A percentile compares a stretch with the other conserved stretches of the same genome.
phyloP scores from a whole-genome alignment of 2,329 filamentous ascomycete genomes.

The Phyllosticta capitalensis region DNA sequence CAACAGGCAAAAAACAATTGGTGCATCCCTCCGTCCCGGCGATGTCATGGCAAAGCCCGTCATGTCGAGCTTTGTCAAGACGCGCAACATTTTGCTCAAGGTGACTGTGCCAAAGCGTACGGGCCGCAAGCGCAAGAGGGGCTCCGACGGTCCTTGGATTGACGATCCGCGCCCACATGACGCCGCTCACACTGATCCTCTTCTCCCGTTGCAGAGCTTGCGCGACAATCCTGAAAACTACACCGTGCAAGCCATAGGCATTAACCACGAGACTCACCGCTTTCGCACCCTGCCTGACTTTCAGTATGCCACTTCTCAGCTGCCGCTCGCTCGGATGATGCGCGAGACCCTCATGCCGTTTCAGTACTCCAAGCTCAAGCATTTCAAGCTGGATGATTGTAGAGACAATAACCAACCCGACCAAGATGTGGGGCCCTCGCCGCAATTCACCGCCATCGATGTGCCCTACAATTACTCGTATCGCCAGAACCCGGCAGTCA shows the following conservation, averaged over 20 bases:
- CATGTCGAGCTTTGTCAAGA: conserved; percentile 62
- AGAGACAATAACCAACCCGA: conserved; percentile 45
- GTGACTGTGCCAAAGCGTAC: conserved; percentile 80
- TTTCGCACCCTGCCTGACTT: conserved; percentile 84
- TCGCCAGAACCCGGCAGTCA: conserved; percentile 74
- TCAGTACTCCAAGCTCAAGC: conserved; percentile 50
- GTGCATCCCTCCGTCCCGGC: conserved; percentile 68
- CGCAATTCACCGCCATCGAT: conserved; percentile 63
- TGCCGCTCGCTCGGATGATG: conserved; percentile 62
- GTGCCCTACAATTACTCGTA: conserved; percentile 69
- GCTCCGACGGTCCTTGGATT: conserved; percentile 56
- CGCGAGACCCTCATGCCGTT: conserved; percentile 61
- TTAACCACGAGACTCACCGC: conserved; percentile 71
- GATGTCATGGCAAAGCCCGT: conserved; percentile 72
- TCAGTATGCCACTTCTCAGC: conserved; percentile 63
- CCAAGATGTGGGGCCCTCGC: conserved; percentile 67
- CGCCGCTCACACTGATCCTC: conserved; percentile 11
- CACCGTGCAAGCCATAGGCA: conserved; percentile 58
- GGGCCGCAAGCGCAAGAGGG: conserved; percentile 74
- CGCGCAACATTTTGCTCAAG: conserved; percentile 78
- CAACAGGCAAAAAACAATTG: conserved; percentile 36
- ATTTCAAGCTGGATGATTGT: conserved; percentile 45
- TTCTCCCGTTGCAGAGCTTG: conserved; percentile 51
- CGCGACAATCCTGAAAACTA: conserved; percentile 62
- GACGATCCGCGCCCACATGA: conserved; percentile 4